Evolutionary conservation across 768 basidiomycete species (phyloP).

Genomic region (Gelatoporia subvermispora): DNA sequence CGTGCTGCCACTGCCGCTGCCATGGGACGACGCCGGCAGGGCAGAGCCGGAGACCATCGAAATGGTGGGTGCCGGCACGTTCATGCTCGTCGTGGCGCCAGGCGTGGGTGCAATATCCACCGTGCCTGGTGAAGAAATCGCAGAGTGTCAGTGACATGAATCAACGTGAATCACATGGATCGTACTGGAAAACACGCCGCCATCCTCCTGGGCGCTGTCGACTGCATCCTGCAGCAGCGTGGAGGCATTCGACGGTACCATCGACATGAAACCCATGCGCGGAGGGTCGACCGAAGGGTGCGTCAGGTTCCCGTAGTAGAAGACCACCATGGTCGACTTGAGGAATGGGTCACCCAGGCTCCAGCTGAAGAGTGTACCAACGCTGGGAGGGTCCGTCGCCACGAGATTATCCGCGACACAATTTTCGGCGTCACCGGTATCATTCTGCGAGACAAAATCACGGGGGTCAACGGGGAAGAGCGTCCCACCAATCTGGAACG

Average conservation of each 20-base stretch:
- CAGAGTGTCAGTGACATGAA: background rate
- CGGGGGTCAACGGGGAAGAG: slow-evolving; percentile 74
- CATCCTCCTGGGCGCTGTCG: slow-evolving; percentile 22
- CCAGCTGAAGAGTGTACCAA: slow-evolving; percentile 67
- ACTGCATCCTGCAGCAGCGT: slow-evolving; percentile 35
- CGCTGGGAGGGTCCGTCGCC: slow-evolving; percentile 57
- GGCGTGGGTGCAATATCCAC: background rate
- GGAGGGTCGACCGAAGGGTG: slow-evolving; percentile 66
- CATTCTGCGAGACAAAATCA: slow-evolving; percentile 53
- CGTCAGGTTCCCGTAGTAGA: slow-evolving; percentile 69
- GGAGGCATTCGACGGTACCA: slow-evolving; percentile 54
- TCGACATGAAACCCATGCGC: slow-evolving; percentile 67
- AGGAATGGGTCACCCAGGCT: slow-evolving; percentile 74
- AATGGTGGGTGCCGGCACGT: background rate
- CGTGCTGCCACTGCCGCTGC: too few relatives aligned
- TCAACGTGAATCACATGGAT: background rate
- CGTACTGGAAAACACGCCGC: slow-evolving; percentile 16
- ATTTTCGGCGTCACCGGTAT: slow-evolving; percentile 29
- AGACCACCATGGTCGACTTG: slow-evolving; percentile 72
- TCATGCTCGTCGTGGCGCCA: background rate
- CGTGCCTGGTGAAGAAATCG: background rate
- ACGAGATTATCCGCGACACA: slow-evolving; percentile 54
- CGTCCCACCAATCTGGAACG: slow-evolving; percentile 66
- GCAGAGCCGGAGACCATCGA: too few relatives aligned
- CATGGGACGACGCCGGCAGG: too few relatives aligned